Evolutionary conservation across 2,329 filamentous ascomycete genomes (phyloP).

Genomic region (Xylariaceae sp.): DNA sequence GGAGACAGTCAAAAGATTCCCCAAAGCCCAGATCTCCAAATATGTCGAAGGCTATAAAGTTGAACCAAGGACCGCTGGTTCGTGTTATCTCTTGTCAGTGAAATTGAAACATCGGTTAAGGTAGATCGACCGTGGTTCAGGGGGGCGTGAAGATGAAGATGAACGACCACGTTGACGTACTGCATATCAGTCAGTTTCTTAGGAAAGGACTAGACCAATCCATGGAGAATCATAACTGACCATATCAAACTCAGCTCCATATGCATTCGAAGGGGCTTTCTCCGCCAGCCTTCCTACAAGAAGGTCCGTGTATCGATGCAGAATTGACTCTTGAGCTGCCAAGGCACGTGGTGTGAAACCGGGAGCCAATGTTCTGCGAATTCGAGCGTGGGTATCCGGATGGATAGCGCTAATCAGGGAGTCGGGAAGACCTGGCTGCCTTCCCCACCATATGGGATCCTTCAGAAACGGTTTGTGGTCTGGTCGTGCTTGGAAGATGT

Average conservation of each 20-base stretch:
- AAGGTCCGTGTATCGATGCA: conserved; percentile 20
- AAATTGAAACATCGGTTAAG: too few relatives aligned
- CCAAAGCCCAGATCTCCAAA: conserved; percentile 28
- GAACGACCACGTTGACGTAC: too few relatives aligned
- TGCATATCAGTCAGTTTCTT: neutral
- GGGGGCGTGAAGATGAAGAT: too few relatives aligned
- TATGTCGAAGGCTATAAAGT: conserved; percentile 30
- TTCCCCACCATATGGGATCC: conserved; percentile 21
- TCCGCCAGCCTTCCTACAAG: conserved; percentile 16
- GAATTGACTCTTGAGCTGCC: conserved; percentile 20
- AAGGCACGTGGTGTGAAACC: conserved; percentile 20
- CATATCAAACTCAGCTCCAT: conserved; percentile 11
- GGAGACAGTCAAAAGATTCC: conserved; percentile 22
- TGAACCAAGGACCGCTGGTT: conserved; percentile 11
- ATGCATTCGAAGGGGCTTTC: neutral
- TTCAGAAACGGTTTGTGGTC: conserved; percentile 17
- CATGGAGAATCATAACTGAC: neutral
- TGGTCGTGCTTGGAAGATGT: conserved; percentile 13
- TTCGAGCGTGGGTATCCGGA: conserved; percentile 14
- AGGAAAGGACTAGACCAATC: neutral
- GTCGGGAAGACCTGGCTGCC: conserved; percentile 13
- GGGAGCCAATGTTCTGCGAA: conserved; percentile 17
- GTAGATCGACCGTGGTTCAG: too few relatives aligned
- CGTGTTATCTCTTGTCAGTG: neutral
- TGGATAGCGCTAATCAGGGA: conserved; percentile 22